Conservation (phyloP, 192 early-diverging fungal genomes). For the Coemansia sp. region DNA sequence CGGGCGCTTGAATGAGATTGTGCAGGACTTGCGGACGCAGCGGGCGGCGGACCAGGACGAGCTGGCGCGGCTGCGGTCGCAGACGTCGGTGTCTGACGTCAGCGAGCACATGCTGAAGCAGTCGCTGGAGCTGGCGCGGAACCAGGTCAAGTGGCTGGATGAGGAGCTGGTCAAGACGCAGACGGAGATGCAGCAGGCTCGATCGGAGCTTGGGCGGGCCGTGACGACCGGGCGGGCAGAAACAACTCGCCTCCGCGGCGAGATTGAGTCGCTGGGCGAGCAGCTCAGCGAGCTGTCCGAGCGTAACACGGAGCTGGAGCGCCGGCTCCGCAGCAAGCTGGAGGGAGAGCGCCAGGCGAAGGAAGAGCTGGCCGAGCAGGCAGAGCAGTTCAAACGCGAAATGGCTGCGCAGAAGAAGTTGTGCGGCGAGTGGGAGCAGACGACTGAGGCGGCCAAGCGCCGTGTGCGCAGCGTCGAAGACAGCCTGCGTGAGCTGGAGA, state of each 20-base stretch:
- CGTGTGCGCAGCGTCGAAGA: conserved; percentile 52
- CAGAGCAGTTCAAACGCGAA: conserved; percentile 60
- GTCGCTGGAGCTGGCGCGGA: conserved; percentile 54
- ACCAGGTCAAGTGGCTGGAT: conserved; percentile 60
- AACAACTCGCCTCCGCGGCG: conserved; percentile 45
- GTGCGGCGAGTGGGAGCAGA: conserved; percentile 55
- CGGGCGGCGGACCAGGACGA: conserved; percentile 25
- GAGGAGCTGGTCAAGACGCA: conserved; percentile 54
- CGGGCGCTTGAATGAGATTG: conserved; percentile 10
- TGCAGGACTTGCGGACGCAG: conserved; percentile 21
- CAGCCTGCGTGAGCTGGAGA: conserved; percentile 46
- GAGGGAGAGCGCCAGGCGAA: conserved; percentile 51
- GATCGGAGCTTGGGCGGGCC: conserved; percentile 21
- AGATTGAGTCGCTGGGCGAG: conserved; percentile 51
- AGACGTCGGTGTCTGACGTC: conserved; percentile 30
- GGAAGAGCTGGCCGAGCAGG: conserved; percentile 50
- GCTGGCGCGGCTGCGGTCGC: conserved; percentile 29
- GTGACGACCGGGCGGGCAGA: conserved; percentile 34
- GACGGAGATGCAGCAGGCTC: conserved; percentile 35
- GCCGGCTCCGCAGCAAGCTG: conserved; percentile 49
- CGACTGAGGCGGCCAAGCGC: conserved; percentile 50
- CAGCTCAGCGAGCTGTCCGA: conserved; percentile 48
- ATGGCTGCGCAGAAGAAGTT: conserved; percentile 62
- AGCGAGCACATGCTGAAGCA: conserved; percentile 51
- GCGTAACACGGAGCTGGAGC: conserved; percentile 30